These are phyloP conservation scores for Lactarius hengduanensis DNA, from an alignment of 768 basidiomycete species.

Conservation along the genomic window DNA sequence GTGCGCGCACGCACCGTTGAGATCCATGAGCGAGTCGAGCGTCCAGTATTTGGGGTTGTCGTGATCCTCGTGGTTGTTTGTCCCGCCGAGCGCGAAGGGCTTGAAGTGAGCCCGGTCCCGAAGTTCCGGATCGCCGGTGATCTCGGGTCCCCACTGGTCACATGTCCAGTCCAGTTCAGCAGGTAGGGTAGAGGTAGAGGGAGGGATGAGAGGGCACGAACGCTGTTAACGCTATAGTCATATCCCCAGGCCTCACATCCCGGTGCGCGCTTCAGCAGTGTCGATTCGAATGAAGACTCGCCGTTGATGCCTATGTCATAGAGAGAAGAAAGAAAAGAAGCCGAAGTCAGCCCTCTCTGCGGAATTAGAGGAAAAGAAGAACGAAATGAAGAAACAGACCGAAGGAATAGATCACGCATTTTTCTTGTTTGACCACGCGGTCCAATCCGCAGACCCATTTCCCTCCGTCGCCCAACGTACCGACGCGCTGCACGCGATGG, in stretches of 20 bases:
- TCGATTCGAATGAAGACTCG: slow-evolving; percentile 41
- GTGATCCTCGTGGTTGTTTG: slow-evolving; percentile 45
- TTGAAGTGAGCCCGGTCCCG: slow-evolving; percentile 44
- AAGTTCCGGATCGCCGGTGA: slow-evolving; percentile 37
- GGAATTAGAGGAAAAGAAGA: neutral
- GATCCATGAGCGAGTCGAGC: slow-evolving; percentile 60
- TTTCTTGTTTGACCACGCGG: slow-evolving; percentile 43
- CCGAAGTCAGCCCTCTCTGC: no score
- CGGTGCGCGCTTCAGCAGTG: slow-evolving; percentile 42
- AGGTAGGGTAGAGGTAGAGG: no score
- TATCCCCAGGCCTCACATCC: slow-evolving; percentile 41
- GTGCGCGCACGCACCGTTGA: slow-evolving; percentile 47
- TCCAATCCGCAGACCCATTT: slow-evolving; percentile 37
- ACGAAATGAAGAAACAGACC: no score
- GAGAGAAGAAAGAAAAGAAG: slow-evolving; percentile 16
- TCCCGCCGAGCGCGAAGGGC: slow-evolving; percentile 37
- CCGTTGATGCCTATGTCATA: no score
- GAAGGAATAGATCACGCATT: slow-evolving; percentile 45
- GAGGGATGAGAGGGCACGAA: slow-evolving; percentile 21
- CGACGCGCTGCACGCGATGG: slow-evolving; percentile 43
- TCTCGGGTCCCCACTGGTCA: slow-evolving; percentile 43
- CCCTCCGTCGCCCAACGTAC: slow-evolving; percentile 23
- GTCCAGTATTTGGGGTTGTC: slow-evolving; percentile 58
- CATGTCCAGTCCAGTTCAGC: neutral
- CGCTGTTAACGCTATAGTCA: slow-evolving; percentile 41